Evolutionary conservation across 495 filamentous ascomycete species (phyloP).

Genomic region (Hypoxylon rickii): DNA sequence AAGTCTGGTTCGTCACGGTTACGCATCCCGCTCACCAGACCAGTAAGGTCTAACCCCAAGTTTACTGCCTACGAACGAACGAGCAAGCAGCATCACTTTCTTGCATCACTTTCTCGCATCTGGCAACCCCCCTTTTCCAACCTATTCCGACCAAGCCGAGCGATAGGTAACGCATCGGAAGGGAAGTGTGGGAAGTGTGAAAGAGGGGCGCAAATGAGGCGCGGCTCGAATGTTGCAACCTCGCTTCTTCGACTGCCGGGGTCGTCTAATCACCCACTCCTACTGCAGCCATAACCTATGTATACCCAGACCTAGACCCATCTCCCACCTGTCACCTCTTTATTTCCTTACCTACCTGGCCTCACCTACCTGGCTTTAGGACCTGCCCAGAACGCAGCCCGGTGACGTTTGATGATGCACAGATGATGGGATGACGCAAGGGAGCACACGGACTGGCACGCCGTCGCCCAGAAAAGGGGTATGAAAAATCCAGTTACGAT

Average conservation of each 20-base stretch:
- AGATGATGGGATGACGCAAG: not conserved
- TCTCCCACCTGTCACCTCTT: conserved; percentile 2
- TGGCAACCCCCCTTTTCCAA: conserved; percentile 10
- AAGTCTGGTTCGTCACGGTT: conserved; percentile 30
- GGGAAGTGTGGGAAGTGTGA: not conserved
- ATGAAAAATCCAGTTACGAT: not conserved
- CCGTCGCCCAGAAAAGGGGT: not conserved
- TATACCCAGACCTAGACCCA: conserved; percentile 8
- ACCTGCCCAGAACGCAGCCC: not conserved
- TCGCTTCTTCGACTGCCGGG: conserved; percentile 21
- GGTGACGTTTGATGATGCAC: conserved; percentile 9
- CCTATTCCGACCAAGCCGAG: conserved; percentile 10
- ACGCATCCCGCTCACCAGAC: conserved; percentile 24
- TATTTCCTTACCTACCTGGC: not conserved
- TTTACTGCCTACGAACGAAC: too few species aligned
- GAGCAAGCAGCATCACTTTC: not conserved
- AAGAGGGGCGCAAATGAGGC: not conserved
- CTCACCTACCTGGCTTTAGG: too few species aligned
- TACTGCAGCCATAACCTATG: conserved; percentile 1
- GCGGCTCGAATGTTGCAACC: conserved; percentile 22
- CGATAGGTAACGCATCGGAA: too few species aligned
- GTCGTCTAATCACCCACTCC: not conserved
- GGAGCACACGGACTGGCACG: not conserved
- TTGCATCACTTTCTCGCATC: conserved; percentile 2
- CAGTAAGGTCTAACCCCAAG: conserved; percentile 20